phyloP scores from a whole-genome alignment of 805 yeast species.

The Schwanniomyces vanrijiae region DNA sequence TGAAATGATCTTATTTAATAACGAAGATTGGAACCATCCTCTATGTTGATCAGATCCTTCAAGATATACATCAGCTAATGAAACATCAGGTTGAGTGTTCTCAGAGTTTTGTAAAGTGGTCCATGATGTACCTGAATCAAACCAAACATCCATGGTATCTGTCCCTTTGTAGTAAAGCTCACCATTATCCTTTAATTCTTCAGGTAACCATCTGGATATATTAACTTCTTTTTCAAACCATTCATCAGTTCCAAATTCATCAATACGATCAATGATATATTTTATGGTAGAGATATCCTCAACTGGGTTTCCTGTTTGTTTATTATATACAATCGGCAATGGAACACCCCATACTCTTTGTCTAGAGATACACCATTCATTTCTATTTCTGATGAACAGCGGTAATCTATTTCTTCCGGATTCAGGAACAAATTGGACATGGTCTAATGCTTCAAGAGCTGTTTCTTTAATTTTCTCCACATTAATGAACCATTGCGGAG shows the following conservation, averaged over 20 bases:
- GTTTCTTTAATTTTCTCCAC: slow-evolving; percentile 67
- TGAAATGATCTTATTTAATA: slow-evolving; percentile 68
- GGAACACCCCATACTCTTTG: slow-evolving; percentile 99
- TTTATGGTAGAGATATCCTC: slow-evolving; percentile 54
- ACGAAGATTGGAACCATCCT: slow-evolving; percentile 97
- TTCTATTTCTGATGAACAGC: slow-evolving; percentile 73
- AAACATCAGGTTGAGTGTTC: slow-evolving; percentile 27
- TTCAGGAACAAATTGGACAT: slow-evolving; percentile 72
- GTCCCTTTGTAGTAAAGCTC: slow-evolving; percentile 57
- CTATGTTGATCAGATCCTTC: slow-evolving; percentile 99
- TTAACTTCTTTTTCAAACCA: slow-evolving; percentile 71
- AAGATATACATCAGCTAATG: slow-evolving; percentile 72
- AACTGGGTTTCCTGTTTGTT: slow-evolving; percentile 61
- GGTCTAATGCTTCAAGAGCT: slow-evolving; percentile 59
- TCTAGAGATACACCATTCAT: slow-evolving; percentile 97
- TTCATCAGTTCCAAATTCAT: slow-evolving; percentile 62
- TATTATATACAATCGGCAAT: slow-evolving; percentile 74
- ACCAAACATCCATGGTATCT: slow-evolving; percentile 99
- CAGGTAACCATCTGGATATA: slow-evolving; percentile 75
- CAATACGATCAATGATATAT: slow-evolving; percentile 57
- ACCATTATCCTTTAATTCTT: slow-evolving; percentile 40
- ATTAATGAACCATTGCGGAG: slow-evolving; percentile 96
- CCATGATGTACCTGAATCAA: slow-evolving; percentile 97
- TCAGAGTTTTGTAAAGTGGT: slow-evolving; percentile 49
- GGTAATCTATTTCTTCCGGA: slow-evolving; percentile 68